phyloP scores from a whole-genome alignment of 2,329 filamentous ascomycete species.

The Scopulariopsis brevicaulis region DNA sequence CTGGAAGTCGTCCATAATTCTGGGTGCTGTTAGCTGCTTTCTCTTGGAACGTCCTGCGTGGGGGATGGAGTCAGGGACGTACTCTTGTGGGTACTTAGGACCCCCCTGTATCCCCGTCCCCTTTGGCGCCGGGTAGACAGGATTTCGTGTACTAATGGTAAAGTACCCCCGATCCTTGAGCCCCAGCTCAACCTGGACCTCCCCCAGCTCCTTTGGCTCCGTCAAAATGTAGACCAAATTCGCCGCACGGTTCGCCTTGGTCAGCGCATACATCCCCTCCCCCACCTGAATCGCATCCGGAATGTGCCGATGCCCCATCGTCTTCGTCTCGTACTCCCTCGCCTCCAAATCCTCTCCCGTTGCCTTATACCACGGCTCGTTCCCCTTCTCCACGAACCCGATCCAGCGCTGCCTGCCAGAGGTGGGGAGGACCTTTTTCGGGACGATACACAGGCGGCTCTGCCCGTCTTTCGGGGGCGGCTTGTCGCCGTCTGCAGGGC shows the following conservation, averaged over 20 bases:
- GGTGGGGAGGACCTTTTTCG: conserved; percentile 73
- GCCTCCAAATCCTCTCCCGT: conserved; percentile 59
- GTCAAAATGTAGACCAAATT: conserved; percentile 76
- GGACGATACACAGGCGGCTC: conserved; percentile 63
- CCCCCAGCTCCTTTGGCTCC: conserved; percentile 54
- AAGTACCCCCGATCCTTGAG: conserved; percentile 63
- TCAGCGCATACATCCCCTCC: conserved; percentile 78
- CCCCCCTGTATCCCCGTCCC: conserved; percentile 50
- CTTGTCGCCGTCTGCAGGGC: conserved; percentile 56
- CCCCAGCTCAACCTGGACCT: conserved; percentile 67
- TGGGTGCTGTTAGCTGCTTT: conserved; percentile 15
- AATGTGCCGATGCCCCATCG: conserved; percentile 53
- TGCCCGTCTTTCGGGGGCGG: conserved; percentile 51
- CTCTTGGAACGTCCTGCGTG: not conserved
- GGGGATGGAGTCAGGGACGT: conserved; percentile 16
- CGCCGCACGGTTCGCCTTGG: conserved; percentile 56
- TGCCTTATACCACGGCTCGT: conserved; percentile 54
- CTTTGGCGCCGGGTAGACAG: conserved; percentile 53
- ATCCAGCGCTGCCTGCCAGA: conserved; percentile 62
- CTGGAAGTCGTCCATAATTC: conserved; percentile 60
- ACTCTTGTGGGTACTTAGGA: conserved; percentile 62
- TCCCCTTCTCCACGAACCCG: conserved; percentile 70
- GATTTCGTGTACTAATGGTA: conserved; percentile 71
- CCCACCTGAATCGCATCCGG: conserved; percentile 66
- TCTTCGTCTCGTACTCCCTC: conserved; percentile 65